Conservation (phyloP, 768 basidiomycete genomes). For the Lentinula guzmanii region DNA sequence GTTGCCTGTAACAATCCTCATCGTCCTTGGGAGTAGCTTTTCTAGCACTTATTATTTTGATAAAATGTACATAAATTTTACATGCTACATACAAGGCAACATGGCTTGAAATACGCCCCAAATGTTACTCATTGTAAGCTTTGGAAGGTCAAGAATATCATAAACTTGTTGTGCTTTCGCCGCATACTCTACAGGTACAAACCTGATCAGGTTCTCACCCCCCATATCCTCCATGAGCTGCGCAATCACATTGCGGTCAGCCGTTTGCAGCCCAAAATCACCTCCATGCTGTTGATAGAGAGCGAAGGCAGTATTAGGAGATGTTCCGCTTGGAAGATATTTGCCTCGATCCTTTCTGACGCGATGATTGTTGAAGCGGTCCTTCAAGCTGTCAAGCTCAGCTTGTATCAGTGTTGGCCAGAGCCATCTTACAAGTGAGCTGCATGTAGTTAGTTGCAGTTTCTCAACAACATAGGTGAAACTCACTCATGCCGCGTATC, state of each 20-base stretch:
- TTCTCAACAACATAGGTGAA: conserved; percentile 4
- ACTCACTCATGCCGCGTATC: conserved; percentile 13
- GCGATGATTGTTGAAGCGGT: conserved; percentile 14
- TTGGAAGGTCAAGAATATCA: conserved; percentile 6
- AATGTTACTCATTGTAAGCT: conserved; percentile 13
- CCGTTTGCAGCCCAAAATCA: conserved; percentile 13
- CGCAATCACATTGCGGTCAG: conserved; percentile 14
- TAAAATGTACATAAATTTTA: not conserved
- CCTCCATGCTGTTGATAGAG: conserved; percentile 13
- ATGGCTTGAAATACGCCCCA: conserved; percentile 16
- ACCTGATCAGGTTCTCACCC: conserved; percentile 15
- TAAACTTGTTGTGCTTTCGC: conserved; percentile 11
- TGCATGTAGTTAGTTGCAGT: not conserved
- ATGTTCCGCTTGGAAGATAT: conserved; percentile 15
- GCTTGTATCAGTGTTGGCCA: conserved; percentile 21
- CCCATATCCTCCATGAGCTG: conserved; percentile 18
- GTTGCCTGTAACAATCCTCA: not conserved
- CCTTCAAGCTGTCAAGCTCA: conserved; percentile 15
- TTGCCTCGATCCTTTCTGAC: conserved; percentile 15
- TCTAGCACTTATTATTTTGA: not conserved
- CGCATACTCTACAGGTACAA: conserved; percentile 13
- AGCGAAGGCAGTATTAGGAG: conserved; percentile 16
- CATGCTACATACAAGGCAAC: conserved; percentile 13
- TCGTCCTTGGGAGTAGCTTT: not conserved
- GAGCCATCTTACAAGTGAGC: conserved; percentile 22